Percentiles rank a stretch among this genome's conserved stretches.
Evolutionary conservation across 108 stramenopile genomes (phyloP).

Genomic region (Seminavis robusta): DNA sequence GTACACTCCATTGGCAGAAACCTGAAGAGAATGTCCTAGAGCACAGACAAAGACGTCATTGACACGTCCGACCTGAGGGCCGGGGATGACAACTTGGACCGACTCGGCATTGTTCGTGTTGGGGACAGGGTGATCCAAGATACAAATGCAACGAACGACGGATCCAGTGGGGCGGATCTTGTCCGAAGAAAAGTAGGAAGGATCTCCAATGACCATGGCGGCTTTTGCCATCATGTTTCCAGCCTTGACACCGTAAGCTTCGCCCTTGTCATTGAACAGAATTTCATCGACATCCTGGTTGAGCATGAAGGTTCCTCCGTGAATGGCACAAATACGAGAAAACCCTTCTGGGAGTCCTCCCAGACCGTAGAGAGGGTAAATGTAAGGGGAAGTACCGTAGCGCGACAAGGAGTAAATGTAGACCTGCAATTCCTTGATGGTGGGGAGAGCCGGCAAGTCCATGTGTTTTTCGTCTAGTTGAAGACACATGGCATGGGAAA

Average conservation of each 20-base stretch:
- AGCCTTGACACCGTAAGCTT: slow-evolving; percentile 88
- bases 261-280: slow-evolving; percentile 79
- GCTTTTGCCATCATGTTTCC: slow-evolving; percentile 95
- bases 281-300: slow-evolving; percentile 97
- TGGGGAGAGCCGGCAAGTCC: slow-evolving; percentile 84
- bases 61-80: slow-evolving; percentile 89
- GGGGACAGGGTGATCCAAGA: slow-evolving; percentile 95
- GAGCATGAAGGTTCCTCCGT: slow-evolving; percentile 99
- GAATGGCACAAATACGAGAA: slow-evolving; percentile 97
- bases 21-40: slow-evolving; percentile 69
- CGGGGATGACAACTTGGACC: slow-evolving; percentile 98
- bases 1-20: slow-evolving; percentile 86
- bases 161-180: slow-evolving; percentile 78
- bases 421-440: slow-evolving; percentile 88
- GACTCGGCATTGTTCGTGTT: slow-evolving; percentile 88
- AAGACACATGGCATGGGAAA: slow-evolving; percentile 99
- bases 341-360: slow-evolving; percentile 99
- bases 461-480: slow-evolving; percentile 92
- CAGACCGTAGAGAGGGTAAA: slow-evolving; percentile 98
- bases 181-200: slow-evolving; percentile 91
- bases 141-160: slow-evolving; percentile 96
- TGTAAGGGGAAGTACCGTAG: slow-evolving; percentile 96
- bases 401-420: slow-evolving; percentile 92
- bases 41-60: slow-evolving; percentile 98
- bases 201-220: slow-evolving; percentile 95